Conservation (phyloP, 495 filamentous ascomycete genomes). For the Podospora pseudocomata region DNA sequence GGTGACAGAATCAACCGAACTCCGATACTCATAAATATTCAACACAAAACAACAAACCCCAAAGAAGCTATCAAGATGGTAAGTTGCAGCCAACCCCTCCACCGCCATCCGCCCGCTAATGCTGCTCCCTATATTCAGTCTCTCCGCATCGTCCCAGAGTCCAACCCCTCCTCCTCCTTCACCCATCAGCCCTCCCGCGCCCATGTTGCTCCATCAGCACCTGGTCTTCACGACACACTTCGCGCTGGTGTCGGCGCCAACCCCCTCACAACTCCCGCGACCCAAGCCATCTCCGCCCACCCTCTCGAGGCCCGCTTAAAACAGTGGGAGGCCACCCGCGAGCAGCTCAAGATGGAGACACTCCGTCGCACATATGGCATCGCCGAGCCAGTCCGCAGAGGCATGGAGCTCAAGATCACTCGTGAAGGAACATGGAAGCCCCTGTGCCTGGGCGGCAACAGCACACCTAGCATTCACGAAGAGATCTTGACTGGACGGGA, state of each 20-base stretch:
- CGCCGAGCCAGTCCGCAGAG: slow-evolving; percentile 87
- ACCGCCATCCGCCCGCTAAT: background rate
- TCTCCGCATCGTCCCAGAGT: slow-evolving; percentile 78
- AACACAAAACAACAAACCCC: background rate
- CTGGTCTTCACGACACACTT: slow-evolving; percentile 87
- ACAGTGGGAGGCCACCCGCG: slow-evolving; percentile 80
- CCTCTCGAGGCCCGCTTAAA: slow-evolving; percentile 86
- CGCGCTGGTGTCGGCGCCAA: slow-evolving; percentile 68
- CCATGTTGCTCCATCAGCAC: slow-evolving; percentile 77
- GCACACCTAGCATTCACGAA: slow-evolving; percentile 55
- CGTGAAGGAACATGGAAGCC: slow-evolving; percentile 53
- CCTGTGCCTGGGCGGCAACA: slow-evolving; percentile 39
- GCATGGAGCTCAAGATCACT: slow-evolving; percentile 89
- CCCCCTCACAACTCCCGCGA: slow-evolving; percentile 39
- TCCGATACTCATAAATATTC: too few species aligned
- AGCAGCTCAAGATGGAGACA: slow-evolving; percentile 78
- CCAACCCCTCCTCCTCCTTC: slow-evolving; percentile 55
- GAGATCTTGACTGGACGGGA: slow-evolving; percentile 83
- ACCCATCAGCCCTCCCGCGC: slow-evolving; percentile 53
- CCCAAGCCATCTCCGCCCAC: slow-evolving; percentile 61
- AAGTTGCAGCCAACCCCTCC: slow-evolving; percentile 24
- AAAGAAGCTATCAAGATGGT: slow-evolving; percentile 44
- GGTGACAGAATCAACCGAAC: background rate
- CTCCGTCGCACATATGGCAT: slow-evolving; percentile 84
- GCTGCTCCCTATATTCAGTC: slow-evolving; percentile 50